Evolutionary conservation across 345 rosid species (phyloP).

Genomic region (Capsella bursapastoris): DNA sequence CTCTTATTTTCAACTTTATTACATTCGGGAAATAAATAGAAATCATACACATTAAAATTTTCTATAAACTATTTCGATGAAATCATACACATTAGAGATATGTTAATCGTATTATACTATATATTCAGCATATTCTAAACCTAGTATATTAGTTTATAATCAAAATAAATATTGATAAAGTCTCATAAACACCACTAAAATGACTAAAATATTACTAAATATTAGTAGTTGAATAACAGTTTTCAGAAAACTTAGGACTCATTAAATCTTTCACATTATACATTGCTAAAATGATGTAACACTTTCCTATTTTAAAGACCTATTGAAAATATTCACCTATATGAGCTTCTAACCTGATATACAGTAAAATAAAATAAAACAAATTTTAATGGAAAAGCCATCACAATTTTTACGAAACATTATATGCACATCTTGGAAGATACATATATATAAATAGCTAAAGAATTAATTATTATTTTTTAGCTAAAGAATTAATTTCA

Average conservation of each 20-base stretch:
- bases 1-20: neutral
- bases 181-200: no score
- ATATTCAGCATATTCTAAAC: no score
- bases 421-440: neutral
- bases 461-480: no score
- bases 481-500: no score
- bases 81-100: neutral
- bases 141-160: no score
- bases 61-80: neutral
- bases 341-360: no score
- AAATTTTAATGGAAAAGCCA: no score
- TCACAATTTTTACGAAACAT: neutral
- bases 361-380: no score
- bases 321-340: neutral
- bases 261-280: neutral
- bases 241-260: neutral
- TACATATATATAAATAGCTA: neutral
- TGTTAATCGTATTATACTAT: neutral
- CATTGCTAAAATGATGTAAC: neutral
- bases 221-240: neutral
- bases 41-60: no score
- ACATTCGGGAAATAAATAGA: neutral
- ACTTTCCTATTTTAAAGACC: neutral
- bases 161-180: no score
- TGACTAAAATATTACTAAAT: no score